Conservation (phyloP, 2,329 filamentous ascomycete species). For the Diaporthe sp. region DNA sequence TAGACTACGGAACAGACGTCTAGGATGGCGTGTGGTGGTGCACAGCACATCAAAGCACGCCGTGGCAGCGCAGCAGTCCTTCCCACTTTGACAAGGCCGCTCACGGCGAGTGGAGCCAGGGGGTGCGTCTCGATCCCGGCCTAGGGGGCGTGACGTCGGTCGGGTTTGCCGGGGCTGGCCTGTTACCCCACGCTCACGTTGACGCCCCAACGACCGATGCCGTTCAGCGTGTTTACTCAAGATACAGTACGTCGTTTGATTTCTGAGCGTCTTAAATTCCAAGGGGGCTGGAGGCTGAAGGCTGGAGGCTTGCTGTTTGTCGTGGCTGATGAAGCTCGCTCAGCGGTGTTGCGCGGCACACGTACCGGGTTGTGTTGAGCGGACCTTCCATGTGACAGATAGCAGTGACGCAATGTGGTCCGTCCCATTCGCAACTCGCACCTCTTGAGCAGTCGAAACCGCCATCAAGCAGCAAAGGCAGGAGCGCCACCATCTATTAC, state of each 20-base stretch:
- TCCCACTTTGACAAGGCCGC: neutral
- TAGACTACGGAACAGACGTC: neutral
- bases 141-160: slow-evolving; percentile 5
- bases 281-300: neutral
- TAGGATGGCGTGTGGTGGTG: neutral
- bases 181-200: neutral
- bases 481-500: neutral
- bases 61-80: neutral
- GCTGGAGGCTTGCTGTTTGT: too few relatives aligned
- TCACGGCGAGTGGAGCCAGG: neutral
- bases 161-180: slow-evolving; percentile 16
- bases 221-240: neutral
- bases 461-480: neutral
- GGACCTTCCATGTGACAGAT: neutral
- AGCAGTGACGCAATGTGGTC: slow-evolving; percentile 29
- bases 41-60: neutral
- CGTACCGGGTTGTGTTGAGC: neutral
- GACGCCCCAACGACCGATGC: neutral
- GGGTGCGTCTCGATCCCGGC: neutral
- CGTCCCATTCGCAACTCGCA: neutral
- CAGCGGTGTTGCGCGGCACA: too few relatives aligned
- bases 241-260: too few relatives aligned
- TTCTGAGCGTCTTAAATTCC: neutral
- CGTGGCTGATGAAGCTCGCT: neutral
- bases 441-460: neutral